Conservation (phyloP, 1,139 yeast species). For the Blastobotrys ciferrii region DNA sequence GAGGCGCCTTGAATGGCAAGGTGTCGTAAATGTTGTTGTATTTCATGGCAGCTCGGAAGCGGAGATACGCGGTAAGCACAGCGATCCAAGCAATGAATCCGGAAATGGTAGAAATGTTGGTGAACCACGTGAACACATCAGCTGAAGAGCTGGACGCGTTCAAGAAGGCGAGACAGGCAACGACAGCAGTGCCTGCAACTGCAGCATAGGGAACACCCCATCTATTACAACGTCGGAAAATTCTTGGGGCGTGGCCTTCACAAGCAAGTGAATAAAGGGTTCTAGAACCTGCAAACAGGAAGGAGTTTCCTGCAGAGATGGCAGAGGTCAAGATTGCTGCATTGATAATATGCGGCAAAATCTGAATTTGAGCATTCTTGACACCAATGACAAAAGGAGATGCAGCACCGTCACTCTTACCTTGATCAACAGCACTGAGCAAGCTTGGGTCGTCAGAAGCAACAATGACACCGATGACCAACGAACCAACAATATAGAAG, state of each 20-base stretch:
- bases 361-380: constrained; percentile 50
- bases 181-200: constrained; percentile 37
- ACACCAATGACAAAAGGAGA: constrained; percentile 62
- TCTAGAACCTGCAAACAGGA: constrained; percentile 56
- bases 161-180: constrained; percentile 48
- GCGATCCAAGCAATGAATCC: constrained; percentile 55
- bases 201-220: constrained; percentile 54
- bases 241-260: constrained; percentile 48
- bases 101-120: constrained; percentile 52
- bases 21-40: constrained; percentile 28
- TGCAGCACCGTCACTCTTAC: constrained; percentile 38
- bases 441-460: constrained; percentile 44
- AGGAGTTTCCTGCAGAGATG: constrained; percentile 54
- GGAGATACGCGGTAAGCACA: constrained; percentile 47
- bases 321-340: constrained; percentile 53
- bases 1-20: constrained; percentile 44
- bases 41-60: constrained; percentile 52
- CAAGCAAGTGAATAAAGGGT: constrained; percentile 54
- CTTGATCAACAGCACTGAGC: constrained; percentile 41
- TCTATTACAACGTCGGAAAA: constrained; percentile 49
- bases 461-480: constrained; percentile 49
- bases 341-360: constrained; percentile 40
- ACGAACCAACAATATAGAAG: constrained; percentile 43
- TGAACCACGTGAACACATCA: constrained; percentile 53
- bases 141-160: constrained; percentile 39